These are phyloP conservation scores for Coemansia sp. DNA, from an alignment of 192 early-diverging fungal genomes.

Conservation along the genomic window DNA sequence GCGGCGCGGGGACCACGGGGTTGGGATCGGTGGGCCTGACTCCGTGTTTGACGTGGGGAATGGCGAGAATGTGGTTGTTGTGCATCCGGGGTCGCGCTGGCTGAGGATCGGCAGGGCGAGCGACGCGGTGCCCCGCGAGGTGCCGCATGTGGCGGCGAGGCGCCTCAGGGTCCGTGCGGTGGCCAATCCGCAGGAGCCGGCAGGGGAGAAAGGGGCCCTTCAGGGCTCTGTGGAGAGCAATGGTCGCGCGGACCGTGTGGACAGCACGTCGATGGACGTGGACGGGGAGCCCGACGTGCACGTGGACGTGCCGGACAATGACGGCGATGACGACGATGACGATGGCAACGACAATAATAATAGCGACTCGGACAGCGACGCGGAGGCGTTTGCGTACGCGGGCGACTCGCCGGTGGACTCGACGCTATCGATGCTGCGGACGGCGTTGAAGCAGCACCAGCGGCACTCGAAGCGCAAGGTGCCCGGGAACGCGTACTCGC, in stretches of 20 bases:
- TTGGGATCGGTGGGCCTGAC: slow-evolving; percentile 16
- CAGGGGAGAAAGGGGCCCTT: no score
- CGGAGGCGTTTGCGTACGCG: not conserved
- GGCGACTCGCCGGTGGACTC: slow-evolving; percentile 16
- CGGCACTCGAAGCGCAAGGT: slow-evolving; percentile 76
- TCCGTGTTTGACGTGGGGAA: slow-evolving; percentile 21
- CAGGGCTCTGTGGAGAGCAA: no score
- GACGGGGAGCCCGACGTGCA: slow-evolving; percentile 1
- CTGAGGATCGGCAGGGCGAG: slow-evolving; percentile 80
- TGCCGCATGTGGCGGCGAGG: slow-evolving; percentile 82
- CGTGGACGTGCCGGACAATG: no score
- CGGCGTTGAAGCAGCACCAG: slow-evolving; percentile 74
- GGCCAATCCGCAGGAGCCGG: no score
- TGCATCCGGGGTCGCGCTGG: slow-evolving; percentile 83
- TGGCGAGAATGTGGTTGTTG: slow-evolving; percentile 72
- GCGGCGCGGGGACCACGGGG: slow-evolving; percentile 25
- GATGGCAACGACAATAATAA: no score
- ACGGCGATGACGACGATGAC: no score
- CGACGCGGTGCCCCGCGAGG: slow-evolving; percentile 72
- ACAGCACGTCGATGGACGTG: slow-evolving; percentile 5
- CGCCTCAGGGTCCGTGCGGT: slow-evolving; percentile 33
- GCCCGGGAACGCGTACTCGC: slow-evolving; percentile 69
- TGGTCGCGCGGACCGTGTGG: no score
- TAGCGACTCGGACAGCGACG: slow-evolving; percentile 1
- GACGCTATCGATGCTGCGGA: slow-evolving; percentile 55